A percentile compares a stretch with the other conserved stretches of the same genome.
Evolutionary conservation across 2,329 filamentous ascomycete genomes (phyloP).

Genomic region (Chaetomium sp.): DNA sequence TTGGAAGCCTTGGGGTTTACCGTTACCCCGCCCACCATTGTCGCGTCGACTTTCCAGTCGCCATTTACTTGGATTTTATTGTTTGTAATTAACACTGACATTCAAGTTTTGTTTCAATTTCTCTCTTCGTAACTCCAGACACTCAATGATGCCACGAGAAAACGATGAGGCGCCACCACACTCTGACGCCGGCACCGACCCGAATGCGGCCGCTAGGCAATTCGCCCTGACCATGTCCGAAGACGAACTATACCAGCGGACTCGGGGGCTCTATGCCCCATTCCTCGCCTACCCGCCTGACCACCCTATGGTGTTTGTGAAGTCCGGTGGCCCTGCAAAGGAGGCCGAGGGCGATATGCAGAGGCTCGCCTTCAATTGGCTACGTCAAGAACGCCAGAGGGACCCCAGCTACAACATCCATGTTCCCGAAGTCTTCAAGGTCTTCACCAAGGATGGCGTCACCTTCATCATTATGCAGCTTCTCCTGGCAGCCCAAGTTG

Average conservation of each 20-base stretch:
- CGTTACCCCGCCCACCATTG: no score
- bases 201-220: conserved; percentile 7
- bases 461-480: conserved; percentile 24
- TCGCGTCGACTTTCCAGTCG: no score
- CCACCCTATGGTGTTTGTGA: conserved; percentile 18
- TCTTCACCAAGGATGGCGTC: conserved; percentile 4
- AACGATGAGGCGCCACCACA: neutral
- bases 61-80: no score
- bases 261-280: neutral
- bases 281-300: conserved; percentile 15
- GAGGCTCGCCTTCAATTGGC: no score
- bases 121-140: neutral
- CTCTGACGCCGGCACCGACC: neutral
- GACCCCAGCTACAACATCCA: conserved; percentile 5
- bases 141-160: conserved; percentile 2
- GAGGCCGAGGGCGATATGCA: conserved; percentile 25
- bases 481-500: neutral
- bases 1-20: no score
- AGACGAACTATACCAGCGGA: conserved; percentile 6
- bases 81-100: no score
- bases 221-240: conserved; percentile 13
- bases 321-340: conserved; percentile 17
- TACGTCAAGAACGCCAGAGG: neutral
- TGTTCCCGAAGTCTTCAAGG: conserved; percentile 20
- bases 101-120: no score